Evolutionary conservation across 805 yeast species (phyloP).

Genomic region (Kodamaea nitidulidarum): DNA sequence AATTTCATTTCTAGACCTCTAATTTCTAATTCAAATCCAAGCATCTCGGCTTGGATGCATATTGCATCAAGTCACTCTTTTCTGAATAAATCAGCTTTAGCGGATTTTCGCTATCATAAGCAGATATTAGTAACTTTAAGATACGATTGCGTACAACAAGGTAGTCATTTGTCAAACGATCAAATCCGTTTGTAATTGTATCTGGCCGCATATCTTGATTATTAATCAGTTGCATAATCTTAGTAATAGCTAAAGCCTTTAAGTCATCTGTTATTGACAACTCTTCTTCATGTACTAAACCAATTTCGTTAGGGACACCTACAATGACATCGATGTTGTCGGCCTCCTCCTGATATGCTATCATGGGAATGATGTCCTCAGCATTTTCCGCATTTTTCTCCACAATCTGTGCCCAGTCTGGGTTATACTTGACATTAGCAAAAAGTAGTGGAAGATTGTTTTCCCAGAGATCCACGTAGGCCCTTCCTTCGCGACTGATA

Average conservation of each 20-base stretch:
- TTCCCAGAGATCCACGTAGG: slow-evolving; percentile 16
- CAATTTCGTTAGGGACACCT: slow-evolving; percentile 15
- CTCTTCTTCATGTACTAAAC: slow-evolving; percentile 11
- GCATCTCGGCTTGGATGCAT: background rate
- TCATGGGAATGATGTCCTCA: slow-evolving; percentile 20
- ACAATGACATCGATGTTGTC: slow-evolving; percentile 4
- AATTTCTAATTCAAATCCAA: no score
- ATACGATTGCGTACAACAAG: background rate
- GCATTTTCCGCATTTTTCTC: slow-evolving; percentile 23
- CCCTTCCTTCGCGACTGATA: slow-evolving; percentile 8
- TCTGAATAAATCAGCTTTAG: background rate
- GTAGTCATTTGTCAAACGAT: slow-evolving; percentile 2
- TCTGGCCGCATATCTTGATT: background rate
- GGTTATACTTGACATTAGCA: slow-evolving; percentile 10
- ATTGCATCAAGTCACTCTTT: slow-evolving; percentile 1
- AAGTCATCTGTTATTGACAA: slow-evolving; percentile 1
- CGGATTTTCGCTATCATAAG: slow-evolving; percentile 3
- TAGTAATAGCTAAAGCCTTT: background rate
- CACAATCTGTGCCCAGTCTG: slow-evolving; percentile 17
- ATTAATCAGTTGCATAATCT: slow-evolving; percentile 3
- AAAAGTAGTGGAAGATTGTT: slow-evolving; percentile 18
- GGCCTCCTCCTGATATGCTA: slow-evolving; percentile 23
- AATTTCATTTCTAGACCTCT: background rate
- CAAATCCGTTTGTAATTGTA: background rate
- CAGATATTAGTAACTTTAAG: background rate